A percentile compares a stretch with the other conserved stretches of the same genome.
These are phyloP conservation scores for Recurvomyces mirabilis DNA, from an alignment of 495 filamentous ascomycete genomes.

Conservation along the genomic window DNA sequence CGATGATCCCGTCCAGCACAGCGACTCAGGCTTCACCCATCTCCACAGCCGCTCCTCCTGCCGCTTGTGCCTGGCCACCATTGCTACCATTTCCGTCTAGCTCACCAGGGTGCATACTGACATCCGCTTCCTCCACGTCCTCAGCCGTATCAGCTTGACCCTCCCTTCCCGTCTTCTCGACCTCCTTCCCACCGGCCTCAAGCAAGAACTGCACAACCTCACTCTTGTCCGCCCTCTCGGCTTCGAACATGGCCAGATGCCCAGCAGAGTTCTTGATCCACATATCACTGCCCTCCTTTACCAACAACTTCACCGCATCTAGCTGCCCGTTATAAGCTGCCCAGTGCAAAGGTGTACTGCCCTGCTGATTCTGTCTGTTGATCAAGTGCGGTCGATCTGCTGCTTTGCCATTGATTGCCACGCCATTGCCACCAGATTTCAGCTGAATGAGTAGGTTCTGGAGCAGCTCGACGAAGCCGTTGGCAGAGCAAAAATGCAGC, in stretches of 20 bases:
- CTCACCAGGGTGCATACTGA: too few species aligned
- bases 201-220: constrained; percentile 59
- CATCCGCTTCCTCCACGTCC: too few species aligned
- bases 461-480: constrained; percentile 41
- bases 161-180: constrained; percentile 9
- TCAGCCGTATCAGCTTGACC: constrained; percentile 1
- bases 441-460: constrained; percentile 7
- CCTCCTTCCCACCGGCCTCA: constrained; percentile 34
- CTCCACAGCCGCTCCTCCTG: too few species aligned
- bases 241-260: constrained; percentile 76
- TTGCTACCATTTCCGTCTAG: too few species aligned
- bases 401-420: constrained; percentile 13
- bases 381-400: constrained; percentile 33
- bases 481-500: constrained; percentile 81
- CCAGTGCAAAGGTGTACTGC: constrained; percentile 89
- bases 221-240: constrained; percentile 57
- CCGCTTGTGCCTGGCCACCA: too few species aligned
- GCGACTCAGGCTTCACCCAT: too few species aligned
- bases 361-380: constrained; percentile 60
- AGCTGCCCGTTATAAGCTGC: constrained; percentile 81
- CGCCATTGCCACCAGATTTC: background rate
- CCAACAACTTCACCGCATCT: constrained; percentile 61
- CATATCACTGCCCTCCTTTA: constrained; percentile 62
- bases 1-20: too few species aligned
- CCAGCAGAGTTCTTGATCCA: constrained; percentile 67